A percentile compares a stretch with the other conserved stretches of the same genome.
Evolutionary conservation across 768 basidiomycete genomes (phyloP).

Genomic region (Lactarius sp.): DNA sequence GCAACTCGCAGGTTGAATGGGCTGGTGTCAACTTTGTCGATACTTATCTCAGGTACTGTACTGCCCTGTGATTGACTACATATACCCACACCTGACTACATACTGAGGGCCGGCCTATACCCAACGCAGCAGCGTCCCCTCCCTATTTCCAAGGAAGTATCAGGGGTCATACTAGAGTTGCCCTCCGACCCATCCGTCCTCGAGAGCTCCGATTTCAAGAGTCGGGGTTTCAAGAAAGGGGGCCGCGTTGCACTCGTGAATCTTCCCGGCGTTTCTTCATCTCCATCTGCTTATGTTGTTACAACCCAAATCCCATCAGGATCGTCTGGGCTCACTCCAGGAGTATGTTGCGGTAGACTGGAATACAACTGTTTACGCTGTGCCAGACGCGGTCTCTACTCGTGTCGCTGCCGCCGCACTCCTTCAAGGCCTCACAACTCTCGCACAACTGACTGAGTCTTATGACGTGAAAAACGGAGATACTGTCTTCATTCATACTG

Average conservation of each 20-base stretch:
- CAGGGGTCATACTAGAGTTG: conserved; percentile 70
- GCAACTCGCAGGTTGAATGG: conserved; percentile 53
- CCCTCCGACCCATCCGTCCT: conserved; percentile 63
- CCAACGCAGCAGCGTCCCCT: conserved; percentile 53
- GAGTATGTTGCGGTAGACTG: conserved; percentile 69
- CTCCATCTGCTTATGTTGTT: background rate
- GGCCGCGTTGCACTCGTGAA: conserved; percentile 66
- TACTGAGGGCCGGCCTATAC: conserved; percentile 53
- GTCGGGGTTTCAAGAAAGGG: conserved; percentile 62
- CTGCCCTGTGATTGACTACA: conserved; percentile 20
- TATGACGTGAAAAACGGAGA: conserved; percentile 80
- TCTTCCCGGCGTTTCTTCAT: background rate
- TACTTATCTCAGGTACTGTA: conserved; percentile 65
- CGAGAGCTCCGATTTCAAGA: conserved; percentile 57
- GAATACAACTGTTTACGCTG: conserved; percentile 47
- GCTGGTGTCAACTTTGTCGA: conserved; percentile 86
- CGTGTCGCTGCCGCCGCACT: conserved; percentile 60
- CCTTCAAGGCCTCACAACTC: conserved; percentile 74
- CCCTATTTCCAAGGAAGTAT: conserved; percentile 70
- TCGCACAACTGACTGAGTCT: conserved; percentile 77
- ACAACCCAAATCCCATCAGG: conserved; percentile 32
- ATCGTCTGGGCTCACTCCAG: conserved; percentile 50
- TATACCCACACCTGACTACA: background rate
- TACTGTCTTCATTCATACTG: conserved; percentile 78
- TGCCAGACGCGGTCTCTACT: conserved; percentile 59